A percentile compares a stretch with the other conserved stretches of the same genome.
Conservation (phyloP, 2,329 filamentous ascomycete species). For the Penicillium janthinellum region DNA sequence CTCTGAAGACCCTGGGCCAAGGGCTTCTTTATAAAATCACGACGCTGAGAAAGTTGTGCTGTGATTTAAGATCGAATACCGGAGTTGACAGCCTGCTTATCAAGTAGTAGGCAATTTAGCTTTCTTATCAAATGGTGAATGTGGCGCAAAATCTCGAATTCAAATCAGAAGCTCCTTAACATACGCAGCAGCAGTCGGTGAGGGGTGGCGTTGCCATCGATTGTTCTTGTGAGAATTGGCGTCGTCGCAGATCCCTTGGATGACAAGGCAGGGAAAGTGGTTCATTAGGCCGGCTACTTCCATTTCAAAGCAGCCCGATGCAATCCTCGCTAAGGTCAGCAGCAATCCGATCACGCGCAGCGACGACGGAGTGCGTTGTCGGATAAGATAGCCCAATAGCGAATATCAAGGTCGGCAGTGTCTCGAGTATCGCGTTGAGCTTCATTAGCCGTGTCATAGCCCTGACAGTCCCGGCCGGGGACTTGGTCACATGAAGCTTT, state of each 20-base stretch:
- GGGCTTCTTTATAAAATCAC: conserved; percentile 11
- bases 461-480: conserved; percentile 6
- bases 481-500: not conserved
- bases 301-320: conserved; percentile 12
- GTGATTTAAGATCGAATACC: conserved; percentile 11
- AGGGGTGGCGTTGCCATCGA: conserved; percentile 18
- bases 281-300: too few relatives aligned
- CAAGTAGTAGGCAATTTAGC: conserved; percentile 2
- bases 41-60: conserved; percentile 12
- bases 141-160: conserved; percentile 6
- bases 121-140: conserved; percentile 13
- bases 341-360: conserved; percentile 11
- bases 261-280: conserved; percentile 19
- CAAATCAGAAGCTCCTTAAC: conserved; percentile 11
- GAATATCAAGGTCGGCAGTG: conserved; percentile 17
- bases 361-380: conserved; percentile 24
- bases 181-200: conserved; percentile 18
- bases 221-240: conserved; percentile 23
- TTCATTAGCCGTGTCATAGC: conserved; percentile 1
- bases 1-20: not conserved
- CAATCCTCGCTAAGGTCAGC: conserved; percentile 8
- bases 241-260: conserved; percentile 22
- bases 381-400: conserved; percentile 32
- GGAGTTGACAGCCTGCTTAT: conserved; percentile 6
- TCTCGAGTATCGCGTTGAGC: conserved; percentile 11